These are phyloP conservation scores for Dinochytrium kinnereticum DNA, from an alignment of 371 early-diverging fungal genomes.

Conservation along the genomic window DNA sequence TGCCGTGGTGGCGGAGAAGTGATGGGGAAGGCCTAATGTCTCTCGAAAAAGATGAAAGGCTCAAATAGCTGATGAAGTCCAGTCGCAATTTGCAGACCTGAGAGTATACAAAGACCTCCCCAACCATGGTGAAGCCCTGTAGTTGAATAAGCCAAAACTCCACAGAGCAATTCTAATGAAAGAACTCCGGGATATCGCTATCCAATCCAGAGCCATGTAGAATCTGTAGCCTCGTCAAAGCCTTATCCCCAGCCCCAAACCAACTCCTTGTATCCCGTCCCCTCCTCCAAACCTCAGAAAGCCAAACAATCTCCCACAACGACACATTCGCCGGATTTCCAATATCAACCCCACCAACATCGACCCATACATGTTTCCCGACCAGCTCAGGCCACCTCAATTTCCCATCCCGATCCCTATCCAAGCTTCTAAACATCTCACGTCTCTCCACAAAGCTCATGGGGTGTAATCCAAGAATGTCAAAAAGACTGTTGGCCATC, in stretches of 20 bases:
- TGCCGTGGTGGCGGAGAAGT: too few species aligned
- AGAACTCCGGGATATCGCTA: neutral
- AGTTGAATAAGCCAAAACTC: neutral
- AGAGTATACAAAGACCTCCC: too few species aligned
- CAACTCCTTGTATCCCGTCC: slow-evolving; percentile 7
- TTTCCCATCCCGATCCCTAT: slow-evolving; percentile 7
- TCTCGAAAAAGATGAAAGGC: too few species aligned
- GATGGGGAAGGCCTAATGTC: too few species aligned
- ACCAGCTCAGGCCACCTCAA: slow-evolving; percentile 17
- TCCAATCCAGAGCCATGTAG: slow-evolving; percentile 11
- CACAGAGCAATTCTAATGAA: neutral
- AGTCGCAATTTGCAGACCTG: too few species aligned
- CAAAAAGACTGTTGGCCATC: neutral
- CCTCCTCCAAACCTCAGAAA: slow-evolving; percentile 18
- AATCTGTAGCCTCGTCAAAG: neutral
- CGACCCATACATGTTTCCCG: neutral
- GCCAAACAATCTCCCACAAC: slow-evolving; percentile 11
- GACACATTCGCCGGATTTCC: slow-evolving; percentile 10
- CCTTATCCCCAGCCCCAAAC: slow-evolving; percentile 6
- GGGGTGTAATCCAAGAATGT: neutral
- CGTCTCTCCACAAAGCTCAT: slow-evolving; percentile 2
- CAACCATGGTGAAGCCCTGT: too few species aligned
- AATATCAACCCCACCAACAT: neutral
- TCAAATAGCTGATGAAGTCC: too few species aligned
- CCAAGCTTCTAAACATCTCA: slow-evolving; percentile 10